Evolutionary conservation across 306 rosid genomes (phyloP).

Genomic region (Pterocarpus santalinus): DNA sequence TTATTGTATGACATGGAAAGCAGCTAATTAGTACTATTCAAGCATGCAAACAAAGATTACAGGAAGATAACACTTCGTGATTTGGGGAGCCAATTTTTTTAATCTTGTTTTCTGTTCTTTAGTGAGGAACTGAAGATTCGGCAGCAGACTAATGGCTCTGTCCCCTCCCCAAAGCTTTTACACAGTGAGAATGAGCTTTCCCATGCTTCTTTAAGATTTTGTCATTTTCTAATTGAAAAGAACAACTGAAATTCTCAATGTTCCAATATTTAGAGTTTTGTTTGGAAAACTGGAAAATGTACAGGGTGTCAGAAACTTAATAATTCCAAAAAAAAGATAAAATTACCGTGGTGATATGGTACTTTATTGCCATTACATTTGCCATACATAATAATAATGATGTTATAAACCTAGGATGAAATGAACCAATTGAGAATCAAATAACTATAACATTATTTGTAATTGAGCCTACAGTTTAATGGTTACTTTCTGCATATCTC

Average conservation of each 20-base stretch:
- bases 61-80: constrained; percentile 54
- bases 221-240: constrained; percentile 74
- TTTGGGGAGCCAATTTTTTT: constrained; percentile 44
- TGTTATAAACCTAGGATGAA: constrained; percentile 40
- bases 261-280: constrained; percentile 40
- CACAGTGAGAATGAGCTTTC: constrained; percentile 91
- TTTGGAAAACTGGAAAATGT: constrained; percentile 28
- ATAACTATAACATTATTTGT: background rate
- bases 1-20: constrained; percentile 59
- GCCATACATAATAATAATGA: constrained; percentile 32
- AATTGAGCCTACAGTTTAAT: too few species aligned
- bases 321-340: constrained; percentile 42
- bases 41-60: constrained; percentile 67
- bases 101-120: constrained; percentile 58
- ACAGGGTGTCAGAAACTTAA: constrained; percentile 52
- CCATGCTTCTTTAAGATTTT: constrained; percentile 62
- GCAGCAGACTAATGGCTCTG: constrained; percentile 60
- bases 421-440: background rate
- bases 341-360: constrained; percentile 40
- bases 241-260: constrained; percentile 55
- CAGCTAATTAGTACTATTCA: constrained; percentile 51
- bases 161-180: constrained; percentile 64
- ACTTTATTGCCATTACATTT: constrained; percentile 29
- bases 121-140: constrained; percentile 83
- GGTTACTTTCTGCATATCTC: too few species aligned